Base-by-base conservation (phyloP, 2,329 filamentous ascomycete genomes). In the Fusarium circinatum region DNA sequence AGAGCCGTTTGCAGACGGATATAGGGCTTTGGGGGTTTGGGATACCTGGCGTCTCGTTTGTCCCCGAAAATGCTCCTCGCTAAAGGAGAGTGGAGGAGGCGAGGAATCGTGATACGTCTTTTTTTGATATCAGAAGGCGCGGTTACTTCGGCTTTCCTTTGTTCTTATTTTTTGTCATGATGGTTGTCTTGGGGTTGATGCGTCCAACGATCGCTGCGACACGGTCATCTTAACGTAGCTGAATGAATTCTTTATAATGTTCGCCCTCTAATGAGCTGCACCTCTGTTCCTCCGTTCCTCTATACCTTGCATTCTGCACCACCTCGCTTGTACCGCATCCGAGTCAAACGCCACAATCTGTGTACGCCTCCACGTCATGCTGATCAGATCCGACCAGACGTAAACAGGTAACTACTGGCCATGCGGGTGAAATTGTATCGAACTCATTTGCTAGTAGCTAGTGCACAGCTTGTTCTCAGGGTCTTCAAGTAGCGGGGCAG, bases 121-220 rank as follows among this genome's bases (percentile, higher is more conserved):
- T 78, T 74, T 79, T 80, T 82, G 75, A 83, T 80, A 81, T 80
- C 79, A 82, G 81, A 83, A 80, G 81, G 82, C 80, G 81, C 80
- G 80, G 79, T 81, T 80, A 80, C 77, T 81, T 81, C 78, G 77
- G 76, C 79, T 83, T 82, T 81, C 80, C 79, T 81, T 81, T 83
- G 79, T 82, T 81, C 76, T 80, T 82, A 74, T 81, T 80, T 81
- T 65, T 81, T 82, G 78, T 81, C 77, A 81, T 79, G 79, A 82
- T 77, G 78, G 78, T 79, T 79, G 77, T 79, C 74, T 70, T 79
- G 78, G 78, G 79, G 76, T 79, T 80, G 78, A 80, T 82, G 80
- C 78, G 77, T 81, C 77, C 75, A 79, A 82, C 79, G 79, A 81
- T 80, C 80, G 78, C 80, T 83, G 79, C 78, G 78, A 80, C 75